These are phyloP conservation scores for Colletotrichum sidae DNA, from an alignment of 2,329 filamentous ascomycete species.

Conservation along the genomic window DNA sequence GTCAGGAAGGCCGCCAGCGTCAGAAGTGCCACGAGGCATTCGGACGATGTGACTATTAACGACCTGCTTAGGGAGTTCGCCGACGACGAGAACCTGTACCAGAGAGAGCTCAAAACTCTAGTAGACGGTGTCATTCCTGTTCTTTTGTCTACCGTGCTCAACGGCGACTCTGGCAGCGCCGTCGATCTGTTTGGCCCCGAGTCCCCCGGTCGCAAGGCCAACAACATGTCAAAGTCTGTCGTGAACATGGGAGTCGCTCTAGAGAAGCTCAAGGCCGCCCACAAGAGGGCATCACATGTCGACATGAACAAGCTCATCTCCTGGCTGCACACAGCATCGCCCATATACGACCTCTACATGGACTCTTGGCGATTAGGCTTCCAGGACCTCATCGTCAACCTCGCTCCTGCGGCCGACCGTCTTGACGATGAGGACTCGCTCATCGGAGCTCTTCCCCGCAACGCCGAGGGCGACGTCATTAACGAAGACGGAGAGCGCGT, in stretches of 20 bases:
- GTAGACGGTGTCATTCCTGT: constrained; percentile 97
- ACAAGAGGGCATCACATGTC: constrained; percentile 82
- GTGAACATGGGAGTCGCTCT: constrained; percentile 93
- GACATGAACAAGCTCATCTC: constrained; percentile 78
- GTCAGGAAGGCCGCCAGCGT: constrained; percentile 82
- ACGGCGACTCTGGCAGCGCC: constrained; percentile 72
- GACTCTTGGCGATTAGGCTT: constrained; percentile 93
- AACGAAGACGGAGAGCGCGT: constrained; percentile 87
- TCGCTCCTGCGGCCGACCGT: constrained; percentile 73
- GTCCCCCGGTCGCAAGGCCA: constrained; percentile 61
- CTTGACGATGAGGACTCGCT: constrained; percentile 71
- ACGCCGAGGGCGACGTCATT: constrained; percentile 73
- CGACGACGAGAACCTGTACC: constrained; percentile 88
- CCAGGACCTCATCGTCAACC: constrained; percentile 92
- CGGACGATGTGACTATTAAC: constrained; percentile 75
- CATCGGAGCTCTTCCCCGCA: constrained; percentile 68
- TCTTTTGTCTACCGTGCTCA: constrained; percentile 85
- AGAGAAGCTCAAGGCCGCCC: constrained; percentile 83
- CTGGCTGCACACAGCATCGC: constrained; percentile 84
- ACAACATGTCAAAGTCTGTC: constrained; percentile 84
- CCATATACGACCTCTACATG: constrained; percentile 87
- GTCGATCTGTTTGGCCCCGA: constrained; percentile 75
- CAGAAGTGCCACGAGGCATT: constrained; percentile 75
- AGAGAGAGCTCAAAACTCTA: constrained; percentile 89
- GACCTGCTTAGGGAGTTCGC: constrained; percentile 85